Conservation (phyloP, 2,329 filamentous ascomycete genomes). For the Alternaria metachromatica region DNA sequence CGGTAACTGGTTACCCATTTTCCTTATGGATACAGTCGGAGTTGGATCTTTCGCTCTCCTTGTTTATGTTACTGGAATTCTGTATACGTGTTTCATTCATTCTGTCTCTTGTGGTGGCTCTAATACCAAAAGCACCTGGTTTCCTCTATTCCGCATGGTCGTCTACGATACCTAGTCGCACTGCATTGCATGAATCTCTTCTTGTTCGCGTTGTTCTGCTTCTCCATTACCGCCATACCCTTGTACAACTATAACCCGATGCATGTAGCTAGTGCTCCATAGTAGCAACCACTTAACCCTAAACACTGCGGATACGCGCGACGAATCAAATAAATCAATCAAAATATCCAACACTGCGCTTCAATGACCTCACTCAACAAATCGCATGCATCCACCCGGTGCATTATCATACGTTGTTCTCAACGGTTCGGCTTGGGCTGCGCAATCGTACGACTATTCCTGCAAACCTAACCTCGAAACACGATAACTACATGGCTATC, state of each 20-base stretch:
- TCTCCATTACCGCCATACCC: conserved; percentile 9
- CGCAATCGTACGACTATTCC: background rate
- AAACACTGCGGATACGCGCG: background rate
- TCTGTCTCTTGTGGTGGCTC: background rate
- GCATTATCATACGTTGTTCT: background rate
- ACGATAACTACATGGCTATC: background rate
- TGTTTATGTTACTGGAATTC: background rate
- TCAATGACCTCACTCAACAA: background rate
- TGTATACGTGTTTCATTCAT: background rate
- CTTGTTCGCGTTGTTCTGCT: background rate
- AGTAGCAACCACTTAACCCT: background rate
- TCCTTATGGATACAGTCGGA: background rate
- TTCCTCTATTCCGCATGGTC: background rate
- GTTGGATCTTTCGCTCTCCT: conserved; percentile 1
- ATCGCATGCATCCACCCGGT: background rate
- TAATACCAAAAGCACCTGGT: conserved; percentile 4
- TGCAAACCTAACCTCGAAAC: background rate
- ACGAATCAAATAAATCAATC: background rate
- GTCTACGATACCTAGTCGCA: conserved; percentile 7
- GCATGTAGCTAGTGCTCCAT: background rate
- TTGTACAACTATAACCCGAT: conserved; percentile 22
- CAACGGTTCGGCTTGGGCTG: background rate
- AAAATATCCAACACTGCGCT: background rate
- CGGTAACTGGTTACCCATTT: background rate
- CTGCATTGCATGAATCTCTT: conserved; percentile 3